Percentiles rank a stretch among this genome's conserved stretches.
Conservation (phyloP, 2,329 filamentous ascomycete species). For the Purpureocillium takamizusanense region DNA sequence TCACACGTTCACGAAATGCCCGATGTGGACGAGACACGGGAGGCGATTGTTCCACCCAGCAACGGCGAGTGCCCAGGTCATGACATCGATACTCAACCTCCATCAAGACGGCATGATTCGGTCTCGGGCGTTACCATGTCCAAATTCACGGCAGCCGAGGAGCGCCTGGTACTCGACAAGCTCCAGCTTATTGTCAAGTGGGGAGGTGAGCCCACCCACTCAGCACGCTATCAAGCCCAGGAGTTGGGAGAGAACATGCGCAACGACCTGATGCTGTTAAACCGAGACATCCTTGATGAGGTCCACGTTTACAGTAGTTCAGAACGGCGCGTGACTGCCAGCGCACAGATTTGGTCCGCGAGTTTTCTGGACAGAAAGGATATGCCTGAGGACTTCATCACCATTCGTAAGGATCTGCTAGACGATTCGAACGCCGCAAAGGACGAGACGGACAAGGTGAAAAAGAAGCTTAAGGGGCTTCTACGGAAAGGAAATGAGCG, state of each 20-base stretch:
- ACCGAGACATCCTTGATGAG: slow-evolving; percentile 83
- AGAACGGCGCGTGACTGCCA: slow-evolving; percentile 87
- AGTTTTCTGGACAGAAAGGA: slow-evolving; percentile 85
- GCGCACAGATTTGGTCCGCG: slow-evolving; percentile 89
- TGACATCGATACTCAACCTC: slow-evolving; percentile 9
- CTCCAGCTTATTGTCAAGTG: slow-evolving; percentile 97
- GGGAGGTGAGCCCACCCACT: slow-evolving; percentile 97
- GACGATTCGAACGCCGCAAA: slow-evolving; percentile 98
- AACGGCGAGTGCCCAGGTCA: slow-evolving; percentile 12
- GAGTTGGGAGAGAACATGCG: slow-evolving; percentile 94
- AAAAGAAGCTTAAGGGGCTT: slow-evolving; percentile 95
- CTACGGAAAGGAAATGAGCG: slow-evolving; percentile 87
- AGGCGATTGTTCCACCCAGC: slow-evolving; percentile 12
- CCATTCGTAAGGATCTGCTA: slow-evolving; percentile 84
- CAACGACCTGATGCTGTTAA: slow-evolving; percentile 87
- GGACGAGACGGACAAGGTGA: slow-evolving; percentile 98
- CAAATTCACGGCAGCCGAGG: slow-evolving; percentile 85
- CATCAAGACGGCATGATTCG: slow-evolving; percentile 66
- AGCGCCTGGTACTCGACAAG: slow-evolving; percentile 90
- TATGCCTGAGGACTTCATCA: slow-evolving; percentile 76
- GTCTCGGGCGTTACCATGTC: slow-evolving; percentile 87
- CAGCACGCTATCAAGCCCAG: slow-evolving; percentile 89
- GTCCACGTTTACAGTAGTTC: slow-evolving; percentile 94
- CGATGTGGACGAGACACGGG: slow-evolving; percentile 17
- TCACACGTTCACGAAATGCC: slow-evolving; percentile 25